phyloP scores from a whole-genome alignment of 1,284 basidiomycete species.

The Rhodotorula sp. region DNA sequence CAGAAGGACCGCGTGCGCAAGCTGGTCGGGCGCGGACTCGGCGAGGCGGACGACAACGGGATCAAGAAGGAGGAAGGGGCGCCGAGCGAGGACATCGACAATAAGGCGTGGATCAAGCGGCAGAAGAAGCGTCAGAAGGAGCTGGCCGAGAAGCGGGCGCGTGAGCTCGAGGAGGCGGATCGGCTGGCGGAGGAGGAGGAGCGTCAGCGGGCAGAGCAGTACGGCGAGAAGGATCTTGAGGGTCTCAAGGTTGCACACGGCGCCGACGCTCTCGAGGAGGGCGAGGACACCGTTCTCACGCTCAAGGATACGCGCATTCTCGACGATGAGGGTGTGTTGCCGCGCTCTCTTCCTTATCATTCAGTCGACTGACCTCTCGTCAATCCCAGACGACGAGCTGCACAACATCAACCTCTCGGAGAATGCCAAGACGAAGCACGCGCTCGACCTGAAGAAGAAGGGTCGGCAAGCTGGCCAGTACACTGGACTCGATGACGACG shows the following conservation, averaged over 20 bases:
- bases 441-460: constrained; percentile 82
- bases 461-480: constrained; percentile 67
- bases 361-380: background rate
- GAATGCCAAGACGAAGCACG: constrained; percentile 73
- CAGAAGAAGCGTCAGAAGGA: constrained; percentile 84
- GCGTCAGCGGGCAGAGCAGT: constrained; percentile 65
- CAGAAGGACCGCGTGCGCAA: constrained; percentile 83
- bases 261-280: constrained; percentile 85
- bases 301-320: constrained; percentile 92
- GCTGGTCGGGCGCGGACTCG: constrained; percentile 86
- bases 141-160: constrained; percentile 71
- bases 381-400: constrained; percentile 82
- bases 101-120: constrained; percentile 80
- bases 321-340: constrained; percentile 77
- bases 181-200: constrained; percentile 70
- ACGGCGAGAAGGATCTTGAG: constrained; percentile 65
- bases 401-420: constrained; percentile 93
- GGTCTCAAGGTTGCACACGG: constrained; percentile 96
- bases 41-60: constrained; percentile 74
- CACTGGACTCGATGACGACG: constrained; percentile 85
- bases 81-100: constrained; percentile 26
- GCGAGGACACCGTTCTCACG: constrained; percentile 92
- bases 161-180: constrained; percentile 79
- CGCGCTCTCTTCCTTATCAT: background rate
- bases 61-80: constrained; percentile 51